Base-by-base conservation (phyloP, 352 stramenopile species). In the Pythium folliculosum region DNA sequence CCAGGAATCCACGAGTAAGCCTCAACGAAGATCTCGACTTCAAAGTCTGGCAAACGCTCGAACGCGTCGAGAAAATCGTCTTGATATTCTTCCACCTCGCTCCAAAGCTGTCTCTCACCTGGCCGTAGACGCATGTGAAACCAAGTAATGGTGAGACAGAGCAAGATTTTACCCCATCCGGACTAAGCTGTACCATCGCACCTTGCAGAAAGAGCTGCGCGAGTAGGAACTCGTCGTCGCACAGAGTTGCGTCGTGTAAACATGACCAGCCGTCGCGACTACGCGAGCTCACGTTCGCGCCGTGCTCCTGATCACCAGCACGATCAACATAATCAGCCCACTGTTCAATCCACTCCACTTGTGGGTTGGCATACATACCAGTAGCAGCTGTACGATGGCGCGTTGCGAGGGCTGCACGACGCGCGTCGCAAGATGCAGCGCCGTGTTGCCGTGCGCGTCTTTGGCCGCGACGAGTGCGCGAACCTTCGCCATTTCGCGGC, bases 1-100 rank as follows among this genome's bases (percentile, higher is more conserved):
- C 89, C 80, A 1, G 86, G 86, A 40, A 94, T 81, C 86, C 86
- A 94, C 65, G 86, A 94, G 37, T 88, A 84, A 27, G 85, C 78
- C 55, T 92, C 84, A 32, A 92, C 68, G 43, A 89, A 90, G 51
- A 94, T 88, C 66, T 94, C 86, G 10, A 82, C 81, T 47, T 90
- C 81, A 75, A 94, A 94, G 54, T 94, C 84, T 0, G 86, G 84
- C 1, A 94, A 66, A 10, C 77, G 71, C 66, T 90, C 81, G 7
- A 92, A 60, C n/a, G 85, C 84, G 22, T 77, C 65, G 23, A 87
- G 78, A 17, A 92, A 84, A 5, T 75, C 72, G 44, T 89, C 80
- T 49, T 90, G 85, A 2, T 74, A 72, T 9, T 71, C 56, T 44
- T 80, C 63, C 25, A 92, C 32, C 30, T 78, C 72, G 57, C 70